A percentile compares a stretch with the other conserved stretches of the same genome.
Conservation (phyloP, 306 rosid species). For the Lablab purpureus region DNA sequence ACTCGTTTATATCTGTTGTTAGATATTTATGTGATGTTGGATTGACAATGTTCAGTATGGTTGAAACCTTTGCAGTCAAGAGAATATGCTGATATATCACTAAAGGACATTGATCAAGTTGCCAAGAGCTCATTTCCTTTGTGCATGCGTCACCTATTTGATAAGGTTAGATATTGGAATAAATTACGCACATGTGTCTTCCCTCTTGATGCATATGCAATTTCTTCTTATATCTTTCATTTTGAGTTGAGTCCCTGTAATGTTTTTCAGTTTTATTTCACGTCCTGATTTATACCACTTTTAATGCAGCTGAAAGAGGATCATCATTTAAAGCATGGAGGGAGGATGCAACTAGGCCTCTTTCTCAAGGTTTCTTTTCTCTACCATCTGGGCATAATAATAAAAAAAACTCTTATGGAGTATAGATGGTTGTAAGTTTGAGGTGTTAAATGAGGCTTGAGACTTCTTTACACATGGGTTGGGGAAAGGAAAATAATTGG, state of each 20-base stretch:
- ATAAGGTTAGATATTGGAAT: constrained; percentile 70
- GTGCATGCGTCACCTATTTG: constrained; percentile 94
- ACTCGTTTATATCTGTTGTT: constrained; percentile 27
- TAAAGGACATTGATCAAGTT: constrained; percentile 80
- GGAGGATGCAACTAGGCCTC: constrained; percentile 97
- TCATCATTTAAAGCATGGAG: constrained; percentile 98
- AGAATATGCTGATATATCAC: constrained; percentile 73
- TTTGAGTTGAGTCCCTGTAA: neutral
- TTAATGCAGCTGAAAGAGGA: constrained; percentile 85
- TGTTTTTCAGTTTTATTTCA: constrained; percentile 24
- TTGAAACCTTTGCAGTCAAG: constrained; percentile 67
- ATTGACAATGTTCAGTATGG: constrained; percentile 43
- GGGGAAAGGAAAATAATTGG: constrained; percentile 33
- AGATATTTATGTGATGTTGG: constrained; percentile 27
- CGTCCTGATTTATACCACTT: constrained; percentile 38
- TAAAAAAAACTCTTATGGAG: constrained; percentile 11
- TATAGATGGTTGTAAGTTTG: constrained; percentile 23
- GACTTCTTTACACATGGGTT: constrained; percentile 19
- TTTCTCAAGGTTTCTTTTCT: constrained; percentile 82
- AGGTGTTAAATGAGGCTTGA: constrained; percentile 25
- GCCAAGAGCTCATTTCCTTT: constrained; percentile 92
- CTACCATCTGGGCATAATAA: constrained; percentile 17
- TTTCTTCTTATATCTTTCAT: constrained; percentile 18
- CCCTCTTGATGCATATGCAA: neutral
- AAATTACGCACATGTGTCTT: constrained; percentile 16